Conservation (phyloP, 1,284 basidiomycete species). For the Hypsizygus ulmarius region DNA sequence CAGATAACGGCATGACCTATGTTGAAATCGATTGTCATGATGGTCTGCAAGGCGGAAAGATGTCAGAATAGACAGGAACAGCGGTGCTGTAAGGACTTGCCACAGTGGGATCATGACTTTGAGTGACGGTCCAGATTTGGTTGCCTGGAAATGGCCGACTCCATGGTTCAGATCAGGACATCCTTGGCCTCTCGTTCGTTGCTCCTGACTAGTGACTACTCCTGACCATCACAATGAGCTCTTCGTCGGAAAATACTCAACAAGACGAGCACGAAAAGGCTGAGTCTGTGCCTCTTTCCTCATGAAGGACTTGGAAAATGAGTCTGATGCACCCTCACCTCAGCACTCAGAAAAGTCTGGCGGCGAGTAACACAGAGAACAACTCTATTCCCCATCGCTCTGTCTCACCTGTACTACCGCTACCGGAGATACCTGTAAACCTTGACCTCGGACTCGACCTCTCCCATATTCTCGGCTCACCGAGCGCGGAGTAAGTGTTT, state of each 20-base stretch:
- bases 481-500: conserved; percentile 35
- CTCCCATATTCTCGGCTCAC: conserved; percentile 32
- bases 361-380: not conserved
- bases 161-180: conserved; percentile 5
- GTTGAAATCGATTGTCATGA: conserved; percentile 27
- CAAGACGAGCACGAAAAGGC: conserved; percentile 21
- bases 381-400: conserved; percentile 8
- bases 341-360: conserved; percentile 11
- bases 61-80: not conserved
- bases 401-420: conserved; percentile 37
- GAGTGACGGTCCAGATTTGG: conserved; percentile 10
- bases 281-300: conserved; percentile 31
- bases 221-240: conserved; percentile 16
- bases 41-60: not conserved
- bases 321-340: conserved; percentile 19
- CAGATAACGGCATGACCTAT: conserved; percentile 50
- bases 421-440: conserved; percentile 58
- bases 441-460: conserved; percentile 57
- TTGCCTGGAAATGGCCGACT: conserved; percentile 8
- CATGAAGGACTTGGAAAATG: conserved; percentile 10
- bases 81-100: too few species aligned
- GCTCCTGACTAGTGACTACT: not conserved
- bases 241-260: conserved; percentile 8
- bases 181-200: conserved; percentile 8
- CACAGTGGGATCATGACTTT: too few species aligned